phyloP scores from a whole-genome alignment of 768 basidiomycete species.

The Boletus patriciae region DNA sequence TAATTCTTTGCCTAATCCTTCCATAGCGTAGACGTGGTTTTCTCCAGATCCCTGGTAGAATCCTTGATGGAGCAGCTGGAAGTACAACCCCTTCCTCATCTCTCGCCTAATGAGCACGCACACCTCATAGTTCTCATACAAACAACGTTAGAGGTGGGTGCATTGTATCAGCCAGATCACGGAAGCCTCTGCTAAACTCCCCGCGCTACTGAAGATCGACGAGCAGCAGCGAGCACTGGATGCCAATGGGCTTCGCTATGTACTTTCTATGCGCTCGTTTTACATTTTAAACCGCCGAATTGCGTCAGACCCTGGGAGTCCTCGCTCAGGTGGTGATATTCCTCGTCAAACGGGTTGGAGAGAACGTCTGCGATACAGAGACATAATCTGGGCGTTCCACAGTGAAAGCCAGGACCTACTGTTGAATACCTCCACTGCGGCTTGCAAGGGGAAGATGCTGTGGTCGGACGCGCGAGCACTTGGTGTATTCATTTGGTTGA shows the following conservation, averaged over 20 bases:
- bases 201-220: slow-evolving; percentile 60
- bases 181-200: neutral
- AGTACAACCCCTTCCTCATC: slow-evolving; percentile 59
- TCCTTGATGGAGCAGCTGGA: slow-evolving; percentile 67
- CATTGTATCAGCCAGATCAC: neutral
- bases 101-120: slow-evolving; percentile 79
- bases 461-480: slow-evolving; percentile 88
- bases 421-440: slow-evolving; percentile 62
- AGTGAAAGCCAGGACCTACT: slow-evolving; percentile 92
- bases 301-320: slow-evolving; percentile 48
- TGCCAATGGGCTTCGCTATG: slow-evolving; percentile 87
- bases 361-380: slow-evolving; percentile 84
- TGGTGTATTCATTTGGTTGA: slow-evolving; percentile 88
- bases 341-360: slow-evolving; percentile 56
- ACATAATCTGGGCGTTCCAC: slow-evolving; percentile 97
- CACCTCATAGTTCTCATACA: slow-evolving; percentile 84
- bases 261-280: slow-evolving; percentile 90
- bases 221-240: slow-evolving; percentile 90
- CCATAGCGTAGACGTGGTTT: slow-evolving; percentile 49
- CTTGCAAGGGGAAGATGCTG: slow-evolving; percentile 81
- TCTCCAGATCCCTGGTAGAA: slow-evolving; percentile 59
- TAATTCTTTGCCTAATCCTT: slow-evolving; percentile 4
- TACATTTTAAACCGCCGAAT: slow-evolving; percentile 75
- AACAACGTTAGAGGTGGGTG: slow-evolving; percentile 78
- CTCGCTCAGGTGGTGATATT: slow-evolving; percentile 41